A percentile compares a stretch with the other conserved stretches of the same genome.
Evolutionary conservation across 2,329 filamentous ascomycete species (phyloP).

Genomic region (Hymenoscyphus linearis): DNA sequence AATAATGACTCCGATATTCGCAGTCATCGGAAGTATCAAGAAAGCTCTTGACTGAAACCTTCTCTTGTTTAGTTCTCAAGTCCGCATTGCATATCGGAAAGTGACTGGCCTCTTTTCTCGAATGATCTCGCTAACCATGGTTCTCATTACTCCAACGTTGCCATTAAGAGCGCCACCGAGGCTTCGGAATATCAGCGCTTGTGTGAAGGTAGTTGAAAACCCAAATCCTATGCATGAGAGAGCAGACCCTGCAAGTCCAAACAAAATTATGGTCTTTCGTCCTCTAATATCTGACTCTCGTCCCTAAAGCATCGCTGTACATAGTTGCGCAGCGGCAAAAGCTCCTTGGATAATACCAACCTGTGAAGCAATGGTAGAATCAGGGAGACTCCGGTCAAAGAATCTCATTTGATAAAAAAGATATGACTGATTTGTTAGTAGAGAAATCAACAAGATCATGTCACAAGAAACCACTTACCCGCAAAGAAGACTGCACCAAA

Average conservation of each 20-base stretch:
- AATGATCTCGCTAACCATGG: slow-evolving; percentile 68
- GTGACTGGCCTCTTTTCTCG: slow-evolving; percentile 55
- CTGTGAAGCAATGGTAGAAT: slow-evolving; percentile 54
- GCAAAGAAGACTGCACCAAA: slow-evolving; percentile 65
- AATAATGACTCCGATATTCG: slow-evolving; percentile 50
- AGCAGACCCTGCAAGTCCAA: slow-evolving; percentile 59
- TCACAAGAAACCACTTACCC: slow-evolving; percentile 14
- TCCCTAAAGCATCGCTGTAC: slow-evolving; percentile 67
- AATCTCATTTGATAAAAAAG: slow-evolving; percentile 70
- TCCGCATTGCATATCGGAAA: not conserved
- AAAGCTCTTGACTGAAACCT: slow-evolving; percentile 40
- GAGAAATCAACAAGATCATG: not conserved
- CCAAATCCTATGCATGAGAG: slow-evolving; percentile 64
- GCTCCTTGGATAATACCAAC: slow-evolving; percentile 63
- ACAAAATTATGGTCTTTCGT: slow-evolving; percentile 54
- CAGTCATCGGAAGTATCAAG: slow-evolving; percentile 54
- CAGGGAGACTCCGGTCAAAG: slow-evolving; percentile 39
- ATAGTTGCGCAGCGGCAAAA: slow-evolving; percentile 62
- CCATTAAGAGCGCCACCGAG: slow-evolving; percentile 64
- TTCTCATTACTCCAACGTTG: slow-evolving; percentile 70
- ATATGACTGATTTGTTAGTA: slow-evolving; percentile 55
- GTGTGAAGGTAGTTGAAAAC: slow-evolving; percentile 56
- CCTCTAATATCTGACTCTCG: slow-evolving; percentile 53
- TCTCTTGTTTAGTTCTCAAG: slow-evolving; percentile 3
- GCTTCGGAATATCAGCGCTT: slow-evolving; percentile 53